Conservation (phyloP, 352 stramenopile species). For the Pilasporangium apinafurcum region DNA sequence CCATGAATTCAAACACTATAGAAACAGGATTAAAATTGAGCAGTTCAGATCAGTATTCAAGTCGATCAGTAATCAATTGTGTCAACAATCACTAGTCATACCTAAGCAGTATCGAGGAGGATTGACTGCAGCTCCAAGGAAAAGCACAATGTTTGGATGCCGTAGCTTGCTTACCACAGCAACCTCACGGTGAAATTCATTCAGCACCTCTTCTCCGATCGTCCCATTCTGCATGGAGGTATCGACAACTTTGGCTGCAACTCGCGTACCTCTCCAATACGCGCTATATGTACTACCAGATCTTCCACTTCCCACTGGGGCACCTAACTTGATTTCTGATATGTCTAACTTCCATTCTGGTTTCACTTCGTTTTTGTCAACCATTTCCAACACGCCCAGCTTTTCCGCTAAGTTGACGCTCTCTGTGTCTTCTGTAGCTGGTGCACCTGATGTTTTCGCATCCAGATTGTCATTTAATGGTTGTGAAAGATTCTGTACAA, state of each 20-base stretch:
- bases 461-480: constrained; percentile 2
- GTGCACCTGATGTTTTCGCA: not conserved
- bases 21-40: not conserved
- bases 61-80: too few species aligned
- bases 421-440: constrained; percentile 13
- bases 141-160: constrained; percentile 84
- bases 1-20: constrained; percentile 85
- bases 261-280: constrained; percentile 72
- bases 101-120: constrained; percentile 78
- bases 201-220: constrained; percentile 72
- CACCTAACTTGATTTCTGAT: constrained; percentile 64
- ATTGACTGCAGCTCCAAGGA: constrained; percentile 71
- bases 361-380: constrained; percentile 84
- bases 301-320: constrained; percentile 57
- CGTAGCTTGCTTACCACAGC: constrained; percentile 81
- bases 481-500: constrained; percentile 69
- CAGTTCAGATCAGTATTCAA: not conserved
- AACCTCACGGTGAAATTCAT: constrained; percentile 82
- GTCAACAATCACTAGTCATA: too few species aligned
- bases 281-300: constrained; percentile 78
- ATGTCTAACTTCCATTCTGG: constrained; percentile 77
- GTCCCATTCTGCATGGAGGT: constrained; percentile 58
- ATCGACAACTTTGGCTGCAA: constrained; percentile 77
- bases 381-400: constrained; percentile 69
- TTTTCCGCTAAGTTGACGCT: constrained; percentile 53